Evolutionary conservation across 169 alveolate genomes (phyloP).

Genomic region (Theileria sp.): DNA sequence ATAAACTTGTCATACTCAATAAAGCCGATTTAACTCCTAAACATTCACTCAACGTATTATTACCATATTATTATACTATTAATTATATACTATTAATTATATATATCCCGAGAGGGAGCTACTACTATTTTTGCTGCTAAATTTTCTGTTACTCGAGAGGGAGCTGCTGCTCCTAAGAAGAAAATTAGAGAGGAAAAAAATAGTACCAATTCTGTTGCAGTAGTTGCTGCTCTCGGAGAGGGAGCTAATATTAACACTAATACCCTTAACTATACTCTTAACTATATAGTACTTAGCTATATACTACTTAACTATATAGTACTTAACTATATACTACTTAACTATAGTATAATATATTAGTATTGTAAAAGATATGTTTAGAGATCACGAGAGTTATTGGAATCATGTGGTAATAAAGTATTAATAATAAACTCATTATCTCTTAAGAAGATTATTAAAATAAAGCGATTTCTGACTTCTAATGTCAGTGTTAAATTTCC

Average conservation of each 20-base stretch:
- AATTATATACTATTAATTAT: not conserved
- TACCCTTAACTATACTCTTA: too few species aligned
- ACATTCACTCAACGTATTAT: conserved; percentile 35
- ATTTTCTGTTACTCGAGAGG: too few species aligned
- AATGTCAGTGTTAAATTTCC: conserved; percentile 37
- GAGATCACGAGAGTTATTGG: conserved; percentile 56
- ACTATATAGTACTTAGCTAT: too few species aligned
- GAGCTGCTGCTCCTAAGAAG: too few species aligned
- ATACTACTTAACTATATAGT: too few species aligned
- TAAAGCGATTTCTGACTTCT: conserved; percentile 27
- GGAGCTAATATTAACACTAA: too few species aligned
- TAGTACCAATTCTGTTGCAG: too few species aligned
- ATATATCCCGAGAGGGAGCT: too few species aligned
- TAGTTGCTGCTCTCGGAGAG: too few species aligned
- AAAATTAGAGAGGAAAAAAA: too few species aligned
- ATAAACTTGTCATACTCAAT: conserved; percentile 55
- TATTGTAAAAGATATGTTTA: not conserved
- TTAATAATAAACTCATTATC: conserved; percentile 39
- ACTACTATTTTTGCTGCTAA: too few species aligned
- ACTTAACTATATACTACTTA: not conserved
- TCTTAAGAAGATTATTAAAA: conserved; percentile 36
- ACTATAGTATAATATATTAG: not conserved
- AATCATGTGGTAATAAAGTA: conserved; percentile 45
- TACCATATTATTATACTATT: not conserved
- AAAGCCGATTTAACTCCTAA: conserved; percentile 55